Percentiles rank a stretch among this genome's conserved stretches.
Evolutionary conservation across 1,139 yeast genomes (phyloP).

Genomic region (Candida pseudoviswanathii): DNA sequence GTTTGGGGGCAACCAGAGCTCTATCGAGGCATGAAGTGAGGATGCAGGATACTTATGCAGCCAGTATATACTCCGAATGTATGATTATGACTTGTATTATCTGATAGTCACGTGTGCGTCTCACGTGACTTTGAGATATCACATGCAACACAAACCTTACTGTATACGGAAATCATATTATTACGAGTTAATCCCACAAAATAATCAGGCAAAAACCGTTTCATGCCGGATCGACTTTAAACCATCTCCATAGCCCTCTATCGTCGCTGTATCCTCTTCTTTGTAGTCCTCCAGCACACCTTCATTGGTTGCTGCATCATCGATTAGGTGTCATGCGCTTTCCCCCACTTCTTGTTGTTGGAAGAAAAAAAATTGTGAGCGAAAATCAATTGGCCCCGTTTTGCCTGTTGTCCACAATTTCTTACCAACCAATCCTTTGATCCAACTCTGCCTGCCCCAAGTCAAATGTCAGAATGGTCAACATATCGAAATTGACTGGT

Average conservation of each 20-base stretch:
- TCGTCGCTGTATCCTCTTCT: too few species aligned
- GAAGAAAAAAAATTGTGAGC: background rate
- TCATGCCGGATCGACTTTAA: too few species aligned
- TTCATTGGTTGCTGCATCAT: too few species aligned
- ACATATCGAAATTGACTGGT: conserved; percentile 37
- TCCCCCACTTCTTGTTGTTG: background rate
- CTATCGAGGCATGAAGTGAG: too few species aligned
- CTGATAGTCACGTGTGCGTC: background rate
- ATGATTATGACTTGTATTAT: background rate
- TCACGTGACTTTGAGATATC: background rate
- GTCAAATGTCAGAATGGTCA: conserved; percentile 27
- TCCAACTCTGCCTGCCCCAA: background rate
- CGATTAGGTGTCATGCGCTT: background rate
- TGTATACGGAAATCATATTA: background rate
- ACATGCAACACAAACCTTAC: background rate
- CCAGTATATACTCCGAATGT: background rate
- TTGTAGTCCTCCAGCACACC: too few species aligned
- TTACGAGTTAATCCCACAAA: background rate
- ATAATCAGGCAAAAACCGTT: background rate
- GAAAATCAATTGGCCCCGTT: background rate
- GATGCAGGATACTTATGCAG: too few species aligned
- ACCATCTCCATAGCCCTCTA: too few species aligned
- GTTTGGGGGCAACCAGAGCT: too few species aligned
- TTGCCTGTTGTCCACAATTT: background rate
- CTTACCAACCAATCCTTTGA: background rate